Evolutionary conservation across 805 yeast species (phyloP).

Genomic region (Zygosaccharomyces kombuchaensis): DNA sequence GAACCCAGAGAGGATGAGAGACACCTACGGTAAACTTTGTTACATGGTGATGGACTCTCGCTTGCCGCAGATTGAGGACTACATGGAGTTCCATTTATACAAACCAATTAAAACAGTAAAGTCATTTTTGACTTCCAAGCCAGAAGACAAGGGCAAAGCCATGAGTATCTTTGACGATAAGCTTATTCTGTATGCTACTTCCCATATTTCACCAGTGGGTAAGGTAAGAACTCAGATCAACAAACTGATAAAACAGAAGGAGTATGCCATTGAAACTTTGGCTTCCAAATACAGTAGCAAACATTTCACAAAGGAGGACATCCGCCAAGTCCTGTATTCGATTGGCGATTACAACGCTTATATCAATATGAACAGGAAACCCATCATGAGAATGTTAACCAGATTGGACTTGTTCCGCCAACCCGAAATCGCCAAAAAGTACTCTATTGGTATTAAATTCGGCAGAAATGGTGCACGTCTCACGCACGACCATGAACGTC

Average conservation of each 20-base stretch:
- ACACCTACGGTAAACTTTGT: slow-evolving; percentile 71
- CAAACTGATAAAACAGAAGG: slow-evolving; percentile 60
- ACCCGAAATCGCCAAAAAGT: slow-evolving; percentile 40
- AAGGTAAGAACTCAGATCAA: slow-evolving; percentile 52
- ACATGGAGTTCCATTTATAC: slow-evolving; percentile 72
- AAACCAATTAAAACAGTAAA: slow-evolving; percentile 66
- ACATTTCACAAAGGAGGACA: slow-evolving; percentile 52
- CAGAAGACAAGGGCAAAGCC: slow-evolving; percentile 37
- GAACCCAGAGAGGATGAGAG: slow-evolving; percentile 81
- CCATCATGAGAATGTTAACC: slow-evolving; percentile 58
- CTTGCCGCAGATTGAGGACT: slow-evolving; percentile 61
- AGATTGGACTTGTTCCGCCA: slow-evolving; percentile 46
- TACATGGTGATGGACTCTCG: slow-evolving; percentile 85
- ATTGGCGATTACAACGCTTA: slow-evolving; percentile 77
- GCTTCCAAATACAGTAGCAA: slow-evolving; percentile 44
- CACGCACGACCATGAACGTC: slow-evolving; percentile 69
- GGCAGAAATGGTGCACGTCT: slow-evolving; percentile 68
- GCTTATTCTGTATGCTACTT: slow-evolving; percentile 57
- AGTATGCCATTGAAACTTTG: slow-evolving; percentile 59
- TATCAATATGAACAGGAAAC: slow-evolving; percentile 61
- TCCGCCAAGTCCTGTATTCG: slow-evolving; percentile 69
- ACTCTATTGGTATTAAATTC: slow-evolving; percentile 56
- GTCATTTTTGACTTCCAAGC: slow-evolving; percentile 41
- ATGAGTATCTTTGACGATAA: slow-evolving; percentile 52
- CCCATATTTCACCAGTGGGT: slow-evolving; percentile 58